phyloP scores from a whole-genome alignment of 441 rosid genomes.

The Rhodomyrtus psidioides region DNA sequence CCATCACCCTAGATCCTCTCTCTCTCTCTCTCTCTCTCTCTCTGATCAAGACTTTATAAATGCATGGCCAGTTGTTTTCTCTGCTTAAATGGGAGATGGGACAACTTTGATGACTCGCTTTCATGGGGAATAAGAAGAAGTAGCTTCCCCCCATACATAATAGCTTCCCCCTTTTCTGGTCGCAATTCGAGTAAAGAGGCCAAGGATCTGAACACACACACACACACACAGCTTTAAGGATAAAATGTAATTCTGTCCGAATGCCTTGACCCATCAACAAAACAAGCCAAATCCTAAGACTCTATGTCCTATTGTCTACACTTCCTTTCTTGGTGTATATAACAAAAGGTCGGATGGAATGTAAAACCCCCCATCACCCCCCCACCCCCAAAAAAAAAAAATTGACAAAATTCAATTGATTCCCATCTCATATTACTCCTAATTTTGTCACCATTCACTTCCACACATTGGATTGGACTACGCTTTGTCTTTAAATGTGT shows the following conservation, averaged over 20 bases:
- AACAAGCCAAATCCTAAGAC: background rate
- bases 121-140: background rate
- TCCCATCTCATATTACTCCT: background rate
- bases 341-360: background rate
- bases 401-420: background rate
- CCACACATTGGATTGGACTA: background rate
- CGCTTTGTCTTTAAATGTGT: background rate
- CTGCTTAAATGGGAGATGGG: background rate
- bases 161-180: background rate
- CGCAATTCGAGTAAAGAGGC: background rate
- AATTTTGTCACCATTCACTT: background rate
- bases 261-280: background rate
- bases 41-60: background rate
- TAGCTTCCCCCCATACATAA: background rate
- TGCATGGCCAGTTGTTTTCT: background rate
- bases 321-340: background rate
- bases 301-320: background rate
- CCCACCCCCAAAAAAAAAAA: too few relatives aligned
- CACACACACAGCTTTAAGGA: background rate
- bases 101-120: background rate
- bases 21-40: background rate
- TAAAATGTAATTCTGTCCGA: background rate
- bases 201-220: background rate
- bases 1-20: constrained; percentile 7
- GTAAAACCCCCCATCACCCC: background rate